A percentile compares a stretch with the other conserved stretches of the same genome.
Conservation (phyloP, 768 basidiomycete genomes). For the Auricularia sp. region DNA sequence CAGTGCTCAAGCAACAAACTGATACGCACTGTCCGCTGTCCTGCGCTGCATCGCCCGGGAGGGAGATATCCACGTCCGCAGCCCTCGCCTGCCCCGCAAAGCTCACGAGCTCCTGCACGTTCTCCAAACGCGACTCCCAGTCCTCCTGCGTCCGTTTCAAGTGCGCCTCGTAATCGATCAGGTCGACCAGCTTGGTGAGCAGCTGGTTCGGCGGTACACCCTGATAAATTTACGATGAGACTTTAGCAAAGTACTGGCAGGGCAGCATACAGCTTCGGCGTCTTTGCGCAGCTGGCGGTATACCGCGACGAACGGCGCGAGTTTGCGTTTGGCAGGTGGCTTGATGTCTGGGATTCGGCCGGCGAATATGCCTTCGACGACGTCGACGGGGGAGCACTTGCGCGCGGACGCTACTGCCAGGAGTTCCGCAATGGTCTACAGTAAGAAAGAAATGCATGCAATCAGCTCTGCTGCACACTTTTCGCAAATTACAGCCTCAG, state of each 20-base stretch:
- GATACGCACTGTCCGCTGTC: background rate
- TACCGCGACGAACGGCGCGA: constrained; percentile 47
- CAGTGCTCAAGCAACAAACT: background rate
- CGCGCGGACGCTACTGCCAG: constrained; percentile 39
- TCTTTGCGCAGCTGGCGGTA: constrained; percentile 43
- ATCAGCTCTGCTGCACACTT: too few species aligned
- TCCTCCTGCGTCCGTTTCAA: constrained; percentile 65
- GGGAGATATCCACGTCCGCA: constrained; percentile 14
- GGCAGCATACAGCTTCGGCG: constrained; percentile 39
- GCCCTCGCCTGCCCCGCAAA: constrained; percentile 51
- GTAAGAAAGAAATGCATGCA: background rate
- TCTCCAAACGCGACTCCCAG: constrained; percentile 72
- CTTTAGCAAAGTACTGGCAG: background rate
- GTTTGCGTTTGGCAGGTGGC: constrained; percentile 53
- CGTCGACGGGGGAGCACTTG: constrained; percentile 43
- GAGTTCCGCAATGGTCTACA: constrained; percentile 54
- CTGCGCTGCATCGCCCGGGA: background rate
- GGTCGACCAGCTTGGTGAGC: constrained; percentile 45
- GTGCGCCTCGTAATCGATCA: constrained; percentile 57
- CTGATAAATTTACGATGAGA: constrained; percentile 26
- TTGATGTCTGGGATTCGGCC: constrained; percentile 54
- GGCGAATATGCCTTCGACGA: constrained; percentile 57
- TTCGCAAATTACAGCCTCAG: background rate
- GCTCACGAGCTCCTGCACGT: constrained; percentile 75
- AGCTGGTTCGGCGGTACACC: constrained; percentile 52